phyloP scores from a whole-genome alignment of 2,329 filamentous ascomycete genomes.

The Ramichloridium luteum region DNA sequence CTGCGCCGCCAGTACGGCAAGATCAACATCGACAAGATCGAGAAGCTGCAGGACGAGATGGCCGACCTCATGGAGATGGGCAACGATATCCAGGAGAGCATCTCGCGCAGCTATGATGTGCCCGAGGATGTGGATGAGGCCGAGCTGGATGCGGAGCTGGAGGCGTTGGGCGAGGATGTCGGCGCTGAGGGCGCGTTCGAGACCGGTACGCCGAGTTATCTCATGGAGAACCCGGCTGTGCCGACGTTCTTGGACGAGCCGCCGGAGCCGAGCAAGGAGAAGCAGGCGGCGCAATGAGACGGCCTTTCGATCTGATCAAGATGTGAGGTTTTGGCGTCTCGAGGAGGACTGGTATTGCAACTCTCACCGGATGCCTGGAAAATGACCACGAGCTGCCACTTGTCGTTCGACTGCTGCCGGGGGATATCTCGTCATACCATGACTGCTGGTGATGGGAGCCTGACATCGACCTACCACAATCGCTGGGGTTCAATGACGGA shows the following conservation, averaged over 20 bases:
- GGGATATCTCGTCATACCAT: no score
- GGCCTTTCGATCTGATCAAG: no score
- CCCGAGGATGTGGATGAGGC: constrained; percentile 96
- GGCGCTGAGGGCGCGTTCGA: constrained; percentile 52
- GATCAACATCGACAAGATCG: constrained; percentile 94
- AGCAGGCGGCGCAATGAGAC: constrained; percentile 21
- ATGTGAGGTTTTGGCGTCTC: no score
- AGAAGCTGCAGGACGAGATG: constrained; percentile 97
- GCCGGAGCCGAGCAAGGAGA: constrained; percentile 34
- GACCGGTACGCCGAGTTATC: constrained; percentile 60
- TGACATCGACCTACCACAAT: no score
- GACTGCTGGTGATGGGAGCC: no score
- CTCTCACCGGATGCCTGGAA: no score
- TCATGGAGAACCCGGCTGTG: constrained; percentile 65
- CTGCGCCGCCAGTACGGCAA: constrained; percentile 91
- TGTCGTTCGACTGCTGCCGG: no score
- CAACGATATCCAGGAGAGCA: constrained; percentile 94
- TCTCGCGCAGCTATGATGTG: constrained; percentile 81
- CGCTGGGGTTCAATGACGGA: no score
- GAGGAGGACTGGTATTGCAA: no score
- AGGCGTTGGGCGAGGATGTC: constrained; percentile 88
- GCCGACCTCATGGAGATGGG: constrained; percentile 93
- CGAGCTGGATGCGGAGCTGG: constrained; percentile 89
- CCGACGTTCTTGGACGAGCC: constrained; percentile 87
- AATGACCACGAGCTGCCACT: no score